Percentiles rank a stretch among this genome's conserved stretches.
These are phyloP conservation scores for Pachyrhizus erosus DNA, from an alignment of 306 rosid genomes.

Conservation along the genomic window DNA sequence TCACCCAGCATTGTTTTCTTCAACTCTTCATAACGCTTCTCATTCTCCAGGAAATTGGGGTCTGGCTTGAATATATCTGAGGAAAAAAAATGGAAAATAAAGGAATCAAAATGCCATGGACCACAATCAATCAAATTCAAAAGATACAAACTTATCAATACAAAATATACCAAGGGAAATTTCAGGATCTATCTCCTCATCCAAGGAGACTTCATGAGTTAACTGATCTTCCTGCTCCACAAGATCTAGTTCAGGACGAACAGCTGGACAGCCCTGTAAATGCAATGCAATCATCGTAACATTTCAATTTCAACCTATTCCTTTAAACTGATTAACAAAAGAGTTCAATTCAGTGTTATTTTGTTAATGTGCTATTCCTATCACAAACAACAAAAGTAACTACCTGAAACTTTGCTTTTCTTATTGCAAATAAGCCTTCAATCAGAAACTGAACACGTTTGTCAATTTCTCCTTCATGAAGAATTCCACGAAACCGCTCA, in stretches of 20 bases:
- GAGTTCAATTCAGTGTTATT: neutral
- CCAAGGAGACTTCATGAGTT: slow-evolving; percentile 55
- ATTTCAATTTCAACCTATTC: neutral
- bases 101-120: slow-evolving; percentile 13
- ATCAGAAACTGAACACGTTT: too few species aligned
- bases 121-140: slow-evolving; percentile 21
- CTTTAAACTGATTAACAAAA: slow-evolving; percentile 23
- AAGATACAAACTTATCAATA: slow-evolving; percentile 13
- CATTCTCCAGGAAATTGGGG: slow-evolving; percentile 75
- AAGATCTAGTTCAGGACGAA: slow-evolving; percentile 58
- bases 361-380: neutral
- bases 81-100: slow-evolving; percentile 14
- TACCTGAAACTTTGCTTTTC: slow-evolving; percentile 2
- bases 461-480: too few species aligned
- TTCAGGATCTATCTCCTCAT: slow-evolving; percentile 56
- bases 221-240: slow-evolving; percentile 63
- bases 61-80: slow-evolving; percentile 86
- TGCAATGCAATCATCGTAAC: slow-evolving; percentile 6
- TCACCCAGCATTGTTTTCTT: slow-evolving; percentile 92
- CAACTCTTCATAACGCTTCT: slow-evolving; percentile 82
- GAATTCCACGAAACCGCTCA: too few species aligned
- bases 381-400: slow-evolving; percentile 25
- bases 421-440: too few species aligned
- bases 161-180: slow-evolving; percentile 47
- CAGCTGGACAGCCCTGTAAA: slow-evolving; percentile 55